Conservation (phyloP, 108 stramenopile species). For the Cyclostephanos tholiformis region DNA sequence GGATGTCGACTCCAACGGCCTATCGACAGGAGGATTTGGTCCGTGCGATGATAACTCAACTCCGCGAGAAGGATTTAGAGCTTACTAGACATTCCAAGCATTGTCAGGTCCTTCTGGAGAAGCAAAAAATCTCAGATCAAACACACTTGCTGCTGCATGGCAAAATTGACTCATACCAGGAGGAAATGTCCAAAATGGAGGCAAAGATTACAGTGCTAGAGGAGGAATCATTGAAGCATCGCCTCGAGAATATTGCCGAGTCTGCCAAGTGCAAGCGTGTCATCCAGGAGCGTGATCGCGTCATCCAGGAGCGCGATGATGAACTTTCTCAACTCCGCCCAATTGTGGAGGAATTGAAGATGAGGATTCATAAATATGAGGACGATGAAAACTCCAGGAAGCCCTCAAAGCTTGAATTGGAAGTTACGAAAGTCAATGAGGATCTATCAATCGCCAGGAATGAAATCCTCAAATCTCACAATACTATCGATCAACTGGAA, state of each 20-base stretch:
- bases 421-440: slow-evolving; percentile 3
- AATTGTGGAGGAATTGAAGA: slow-evolving; percentile 5
- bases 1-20: neutral
- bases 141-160: slow-evolving; percentile 16
- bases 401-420: slow-evolving; percentile 16
- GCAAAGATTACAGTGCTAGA: slow-evolving; percentile 25
- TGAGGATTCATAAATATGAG: slow-evolving; percentile 9
- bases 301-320: slow-evolving; percentile 26
- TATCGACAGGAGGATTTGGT: slow-evolving; percentile 39
- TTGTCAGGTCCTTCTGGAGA: slow-evolving; percentile 6
- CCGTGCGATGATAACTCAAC: slow-evolving; percentile 36
- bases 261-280: slow-evolving; percentile 1
- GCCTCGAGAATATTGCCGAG: slow-evolving; percentile 17
- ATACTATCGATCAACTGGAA: slow-evolving; percentile 19
- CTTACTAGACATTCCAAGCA: slow-evolving; percentile 23
- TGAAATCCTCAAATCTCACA: slow-evolving; percentile 1
- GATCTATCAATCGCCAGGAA: slow-evolving; percentile 4
- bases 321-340: slow-evolving; percentile 21
- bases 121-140: slow-evolving; percentile 21
- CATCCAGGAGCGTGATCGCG: slow-evolving; percentile 23
- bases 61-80: slow-evolving; percentile 34
- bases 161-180: slow-evolving; percentile 3
- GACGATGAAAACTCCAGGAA: neutral
- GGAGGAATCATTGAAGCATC: slow-evolving; percentile 22
- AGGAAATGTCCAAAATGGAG: slow-evolving; percentile 18